These are phyloP conservation scores for Kurtzmaniella quercitrusa DNA, from an alignment of 1,139 yeast species.

Conservation along the genomic window DNA sequence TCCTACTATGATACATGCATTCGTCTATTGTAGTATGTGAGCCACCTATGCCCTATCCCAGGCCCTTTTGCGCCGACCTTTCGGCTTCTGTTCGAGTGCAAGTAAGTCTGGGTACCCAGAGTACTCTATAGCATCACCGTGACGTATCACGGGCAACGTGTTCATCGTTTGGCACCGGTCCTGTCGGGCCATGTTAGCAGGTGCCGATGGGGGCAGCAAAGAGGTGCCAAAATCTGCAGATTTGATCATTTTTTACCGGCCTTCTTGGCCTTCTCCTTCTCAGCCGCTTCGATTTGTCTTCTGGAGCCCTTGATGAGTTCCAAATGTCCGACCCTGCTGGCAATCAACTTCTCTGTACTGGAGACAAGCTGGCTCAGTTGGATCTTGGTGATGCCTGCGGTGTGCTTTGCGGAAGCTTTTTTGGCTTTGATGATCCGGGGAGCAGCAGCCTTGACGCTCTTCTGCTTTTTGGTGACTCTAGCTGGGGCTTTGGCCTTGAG, in stretches of 20 bases:
- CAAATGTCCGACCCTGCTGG: slow-evolving; percentile 92
- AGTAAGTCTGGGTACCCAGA: slow-evolving; percentile 3
- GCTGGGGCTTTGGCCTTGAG: slow-evolving; percentile 44
- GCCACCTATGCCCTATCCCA: background rate
- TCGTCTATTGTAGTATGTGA: background rate
- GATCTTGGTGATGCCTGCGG: slow-evolving; percentile 51
- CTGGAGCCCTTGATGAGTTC: slow-evolving; percentile 91
- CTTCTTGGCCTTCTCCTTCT: slow-evolving; percentile 26
- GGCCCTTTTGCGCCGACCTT: slow-evolving; percentile 2
- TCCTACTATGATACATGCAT: too few species aligned
- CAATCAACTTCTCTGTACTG: slow-evolving; percentile 78
- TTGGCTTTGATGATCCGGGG: slow-evolving; percentile 72
- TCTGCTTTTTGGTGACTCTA: slow-evolving; percentile 50
- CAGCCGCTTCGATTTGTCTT: slow-evolving; percentile 65
- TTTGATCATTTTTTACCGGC: slow-evolving; percentile 9
- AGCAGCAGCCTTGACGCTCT: slow-evolving; percentile 64
- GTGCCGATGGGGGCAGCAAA: background rate
- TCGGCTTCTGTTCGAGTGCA: slow-evolving; percentile 4
- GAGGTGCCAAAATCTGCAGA: background rate
- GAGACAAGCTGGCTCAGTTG: slow-evolving; percentile 65
- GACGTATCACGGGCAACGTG: background rate
- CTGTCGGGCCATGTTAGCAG: background rate
- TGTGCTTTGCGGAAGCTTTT: slow-evolving; percentile 46
- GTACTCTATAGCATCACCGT: background rate
- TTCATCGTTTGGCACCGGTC: background rate